phyloP scores from a whole-genome alignment of 169 alveolate genomes.

The Plasmodium inui region DNA sequence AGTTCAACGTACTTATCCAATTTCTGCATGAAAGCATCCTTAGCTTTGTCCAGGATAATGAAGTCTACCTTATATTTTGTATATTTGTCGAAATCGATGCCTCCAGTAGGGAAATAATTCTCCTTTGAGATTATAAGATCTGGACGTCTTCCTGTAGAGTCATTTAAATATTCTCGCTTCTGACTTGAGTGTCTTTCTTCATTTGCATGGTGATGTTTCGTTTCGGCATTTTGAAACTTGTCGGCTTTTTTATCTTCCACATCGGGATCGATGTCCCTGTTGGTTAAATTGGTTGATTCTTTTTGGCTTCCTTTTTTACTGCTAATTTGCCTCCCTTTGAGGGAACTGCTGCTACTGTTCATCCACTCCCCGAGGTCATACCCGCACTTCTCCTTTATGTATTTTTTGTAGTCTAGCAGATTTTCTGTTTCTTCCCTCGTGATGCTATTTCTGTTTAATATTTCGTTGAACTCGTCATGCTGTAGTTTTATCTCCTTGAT shows the following conservation, averaged over 20 bases:
- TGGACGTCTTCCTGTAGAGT: background rate
- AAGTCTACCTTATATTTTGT: constrained; percentile 32
- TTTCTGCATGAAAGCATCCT: constrained; percentile 18
- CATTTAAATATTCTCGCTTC: background rate
- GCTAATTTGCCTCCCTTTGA: background rate
- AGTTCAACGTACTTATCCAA: constrained; percentile 22
- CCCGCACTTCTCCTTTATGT: constrained; percentile 70
- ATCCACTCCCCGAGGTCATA: constrained; percentile 42
- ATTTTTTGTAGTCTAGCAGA: constrained; percentile 37
- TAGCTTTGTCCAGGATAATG: constrained; percentile 28
- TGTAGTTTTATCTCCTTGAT: constrained; percentile 66
- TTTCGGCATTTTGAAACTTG: background rate
- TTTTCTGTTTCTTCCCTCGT: constrained; percentile 11
- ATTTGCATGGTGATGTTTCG: background rate
- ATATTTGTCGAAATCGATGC: constrained; percentile 4
- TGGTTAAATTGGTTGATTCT: background rate
- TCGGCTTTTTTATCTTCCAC: background rate
- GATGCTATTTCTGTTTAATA: constrained; percentile 31
- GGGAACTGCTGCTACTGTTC: background rate
- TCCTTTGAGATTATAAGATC: constrained; percentile 11
- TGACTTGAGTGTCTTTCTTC: background rate
- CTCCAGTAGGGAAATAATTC: background rate
- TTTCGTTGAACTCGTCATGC: constrained; percentile 49
- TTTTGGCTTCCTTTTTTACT: background rate
- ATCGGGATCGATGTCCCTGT: background rate